These are phyloP conservation scores for Cladophialophora psammophila DNA, from an alignment of 2,329 filamentous ascomycete species.

Conservation along the genomic window DNA sequence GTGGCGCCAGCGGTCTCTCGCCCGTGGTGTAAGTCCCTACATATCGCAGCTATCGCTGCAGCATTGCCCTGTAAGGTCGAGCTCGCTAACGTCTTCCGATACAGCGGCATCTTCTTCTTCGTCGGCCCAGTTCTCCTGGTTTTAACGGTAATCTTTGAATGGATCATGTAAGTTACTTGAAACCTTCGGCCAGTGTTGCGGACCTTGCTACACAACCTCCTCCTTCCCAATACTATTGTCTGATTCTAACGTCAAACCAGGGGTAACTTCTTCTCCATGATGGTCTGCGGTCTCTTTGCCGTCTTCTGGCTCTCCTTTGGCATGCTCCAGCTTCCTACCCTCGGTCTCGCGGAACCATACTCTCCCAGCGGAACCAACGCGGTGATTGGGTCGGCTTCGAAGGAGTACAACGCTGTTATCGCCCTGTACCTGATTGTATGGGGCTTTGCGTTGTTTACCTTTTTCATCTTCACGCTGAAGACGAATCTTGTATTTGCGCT, in stretches of 20 bases:
- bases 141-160: slow-evolving; percentile 37
- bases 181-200: neutral
- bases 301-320: slow-evolving; percentile 40
- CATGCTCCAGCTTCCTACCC: slow-evolving; percentile 37
- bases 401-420: slow-evolving; percentile 39
- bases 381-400: slow-evolving; percentile 28
- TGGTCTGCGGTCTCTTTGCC: slow-evolving; percentile 38
- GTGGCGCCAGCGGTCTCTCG: slow-evolving; percentile 33
- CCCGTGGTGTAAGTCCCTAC: slow-evolving; percentile 36
- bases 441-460: slow-evolving; percentile 39
- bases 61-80: neutral
- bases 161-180: slow-evolving; percentile 33
- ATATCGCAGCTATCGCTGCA: no score
- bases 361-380: slow-evolving; percentile 33
- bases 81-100: neutral
- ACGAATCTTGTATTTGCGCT: slow-evolving; percentile 37
- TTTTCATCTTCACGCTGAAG: slow-evolving; percentile 40
- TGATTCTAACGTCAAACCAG: neutral
- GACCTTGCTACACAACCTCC: neutral
- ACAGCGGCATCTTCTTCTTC: slow-evolving; percentile 40
- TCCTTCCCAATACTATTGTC: neutral
- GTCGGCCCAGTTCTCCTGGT: slow-evolving; percentile 38
- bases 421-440: slow-evolving; percentile 39
- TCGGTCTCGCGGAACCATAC: slow-evolving; percentile 37
- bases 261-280: slow-evolving; percentile 40